A percentile compares a stretch with the other conserved stretches of the same genome.
phyloP scores from a whole-genome alignment of 495 filamentous ascomycete species.

The Penicilliopsis zonata region DNA sequence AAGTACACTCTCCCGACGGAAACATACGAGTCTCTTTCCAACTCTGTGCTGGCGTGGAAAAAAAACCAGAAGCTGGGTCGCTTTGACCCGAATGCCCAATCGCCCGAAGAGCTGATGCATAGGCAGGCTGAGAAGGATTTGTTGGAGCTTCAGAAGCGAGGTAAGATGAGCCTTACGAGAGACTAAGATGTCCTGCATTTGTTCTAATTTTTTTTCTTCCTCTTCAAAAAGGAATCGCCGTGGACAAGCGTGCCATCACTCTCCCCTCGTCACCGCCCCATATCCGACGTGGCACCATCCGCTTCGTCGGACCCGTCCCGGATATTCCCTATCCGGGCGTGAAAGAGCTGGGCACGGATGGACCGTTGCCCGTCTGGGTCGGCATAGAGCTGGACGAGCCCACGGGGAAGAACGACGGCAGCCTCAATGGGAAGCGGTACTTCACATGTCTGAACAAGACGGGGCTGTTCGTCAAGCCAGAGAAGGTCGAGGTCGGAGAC shows the following conservation, averaged over 20 bases:
- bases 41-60: slow-evolving; percentile 91
- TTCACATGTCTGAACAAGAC: slow-evolving; percentile 60
- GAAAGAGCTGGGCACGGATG: slow-evolving; percentile 16
- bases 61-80: slow-evolving; percentile 81
- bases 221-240: slow-evolving; percentile 12
- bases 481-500: slow-evolving; percentile 81
- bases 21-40: slow-evolving; percentile 69
- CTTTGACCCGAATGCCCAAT: slow-evolving; percentile 77
- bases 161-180: slow-evolving; percentile 15
- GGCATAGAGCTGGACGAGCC: slow-evolving; percentile 81
- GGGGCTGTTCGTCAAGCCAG: slow-evolving; percentile 82
- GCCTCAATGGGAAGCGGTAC: slow-evolving; percentile 62
- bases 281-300: slow-evolving; percentile 68
- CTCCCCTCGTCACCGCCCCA: slow-evolving; percentile 39
- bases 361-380: slow-evolving; percentile 57
- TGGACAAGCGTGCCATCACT: slow-evolving; percentile 25
- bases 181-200: background rate
- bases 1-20: slow-evolving; percentile 76
- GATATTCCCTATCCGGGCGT: slow-evolving; percentile 53
- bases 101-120: slow-evolving; percentile 42
- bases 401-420: slow-evolving; percentile 83
- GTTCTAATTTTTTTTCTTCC: slow-evolving; percentile 1
- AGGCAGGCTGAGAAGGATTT: slow-evolving; percentile 55
- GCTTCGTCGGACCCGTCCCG: slow-evolving; percentile 69
- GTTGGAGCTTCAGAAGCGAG: slow-evolving; percentile 51